A percentile compares a stretch with the other conserved stretches of the same genome.
These are phyloP conservation scores for Umbelopsis vinacea DNA, from an alignment of 192 early-diverging fungal genomes.

Conservation along the genomic window DNA sequence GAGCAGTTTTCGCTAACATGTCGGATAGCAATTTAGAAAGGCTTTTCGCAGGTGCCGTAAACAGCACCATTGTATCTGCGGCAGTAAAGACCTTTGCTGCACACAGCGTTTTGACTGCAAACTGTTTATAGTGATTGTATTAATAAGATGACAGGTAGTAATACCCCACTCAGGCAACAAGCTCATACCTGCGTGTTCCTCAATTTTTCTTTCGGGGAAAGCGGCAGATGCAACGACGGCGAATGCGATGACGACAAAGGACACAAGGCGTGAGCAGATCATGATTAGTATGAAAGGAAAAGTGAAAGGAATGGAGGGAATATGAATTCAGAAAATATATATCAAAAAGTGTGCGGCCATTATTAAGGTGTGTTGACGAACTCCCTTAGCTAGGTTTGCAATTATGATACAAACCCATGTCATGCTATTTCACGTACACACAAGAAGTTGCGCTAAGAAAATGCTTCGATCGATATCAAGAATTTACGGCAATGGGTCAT, in stretches of 20 bases:
- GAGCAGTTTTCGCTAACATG: no score
- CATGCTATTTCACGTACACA: no score
- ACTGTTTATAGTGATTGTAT: background rate
- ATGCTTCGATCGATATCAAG: no score
- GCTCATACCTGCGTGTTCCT: background rate
- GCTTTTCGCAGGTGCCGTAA: slow-evolving; percentile 25
- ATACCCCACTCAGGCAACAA: background rate
- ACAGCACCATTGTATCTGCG: slow-evolving; percentile 26
- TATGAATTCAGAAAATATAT: background rate
- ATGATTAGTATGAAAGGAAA: background rate
- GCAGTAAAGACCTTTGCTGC: slow-evolving; percentile 18
- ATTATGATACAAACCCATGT: no score
- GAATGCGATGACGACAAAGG: background rate
- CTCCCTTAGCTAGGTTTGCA: no score
- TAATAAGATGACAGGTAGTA: background rate
- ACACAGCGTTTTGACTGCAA: slow-evolving; percentile 30
- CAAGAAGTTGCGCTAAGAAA: no score
- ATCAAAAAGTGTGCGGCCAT: background rate
- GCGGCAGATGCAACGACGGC: background rate
- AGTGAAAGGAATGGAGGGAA: background rate
- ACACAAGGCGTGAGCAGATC: slow-evolving; percentile 6
- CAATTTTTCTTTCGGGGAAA: background rate
- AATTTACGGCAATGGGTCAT: no score
- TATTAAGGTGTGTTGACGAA: background rate
- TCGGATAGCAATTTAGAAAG: background rate